phyloP scores from a whole-genome alignment of 1,284 basidiomycete genomes.

The Ustilago curta region DNA sequence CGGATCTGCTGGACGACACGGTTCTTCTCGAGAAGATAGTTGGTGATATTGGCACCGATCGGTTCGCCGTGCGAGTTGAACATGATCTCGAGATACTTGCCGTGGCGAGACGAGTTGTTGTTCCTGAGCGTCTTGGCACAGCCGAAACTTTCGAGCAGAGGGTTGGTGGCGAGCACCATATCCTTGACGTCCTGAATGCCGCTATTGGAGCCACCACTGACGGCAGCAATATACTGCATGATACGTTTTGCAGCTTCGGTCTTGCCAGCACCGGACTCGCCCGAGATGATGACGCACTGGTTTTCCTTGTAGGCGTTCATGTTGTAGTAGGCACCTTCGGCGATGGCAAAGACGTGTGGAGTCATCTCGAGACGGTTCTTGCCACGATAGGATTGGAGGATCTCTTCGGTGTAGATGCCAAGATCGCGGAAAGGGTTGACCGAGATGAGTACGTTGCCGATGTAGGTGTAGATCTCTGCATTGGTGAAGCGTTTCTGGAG shows the following conservation, averaged over 20 bases:
- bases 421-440: constrained; percentile 96
- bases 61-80: constrained; percentile 93
- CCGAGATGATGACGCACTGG: constrained; percentile 99
- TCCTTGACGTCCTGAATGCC: constrained; percentile 96
- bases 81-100: constrained; percentile 99
- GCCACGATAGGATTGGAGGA: constrained; percentile 87
- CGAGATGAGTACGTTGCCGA: constrained; percentile 95
- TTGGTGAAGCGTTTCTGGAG: constrained; percentile 94
- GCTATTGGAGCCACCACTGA: constrained; percentile 79
- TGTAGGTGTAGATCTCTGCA: constrained; percentile 98
- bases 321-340: constrained; percentile 97
- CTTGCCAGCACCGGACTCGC: constrained; percentile 78
- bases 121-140: constrained; percentile 99
- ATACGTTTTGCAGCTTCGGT: constrained; percentile 75
- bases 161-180: constrained; percentile 99
- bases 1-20: constrained; percentile 95
- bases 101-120: constrained; percentile 98
- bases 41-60: constrained; percentile 97
- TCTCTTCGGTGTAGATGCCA: constrained; percentile 90
- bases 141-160: constrained; percentile 95
- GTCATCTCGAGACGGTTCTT: constrained; percentile 99
- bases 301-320: constrained; percentile 99
- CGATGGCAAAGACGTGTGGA: constrained; percentile 97
- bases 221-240: constrained; percentile 99
- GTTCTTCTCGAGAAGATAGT: constrained; percentile 96